phyloP scores from a whole-genome alignment of 257 asterid genomes.

The Euphrasia confusa region DNA sequence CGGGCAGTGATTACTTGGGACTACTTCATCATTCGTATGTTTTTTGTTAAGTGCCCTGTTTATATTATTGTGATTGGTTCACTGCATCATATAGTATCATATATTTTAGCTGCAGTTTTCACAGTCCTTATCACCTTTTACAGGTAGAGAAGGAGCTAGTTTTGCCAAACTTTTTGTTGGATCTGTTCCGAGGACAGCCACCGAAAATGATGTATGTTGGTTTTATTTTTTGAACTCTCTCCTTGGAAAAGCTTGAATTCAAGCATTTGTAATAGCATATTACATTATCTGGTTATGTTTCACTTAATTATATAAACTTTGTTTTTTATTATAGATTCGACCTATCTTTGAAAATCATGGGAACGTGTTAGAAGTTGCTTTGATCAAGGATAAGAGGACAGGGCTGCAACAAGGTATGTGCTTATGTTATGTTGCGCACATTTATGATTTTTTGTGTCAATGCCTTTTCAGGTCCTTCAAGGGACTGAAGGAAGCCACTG shows the following conservation, averaged over 20 bases:
- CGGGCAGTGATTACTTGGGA: background rate
- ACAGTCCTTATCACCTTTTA: background rate
- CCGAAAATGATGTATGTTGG: slow-evolving; percentile 78
- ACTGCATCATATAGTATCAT: background rate
- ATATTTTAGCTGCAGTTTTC: slow-evolving; percentile 15
- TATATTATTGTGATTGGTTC: slow-evolving; percentile 8
- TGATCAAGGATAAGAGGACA: slow-evolving; percentile 88
- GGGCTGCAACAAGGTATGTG: slow-evolving; percentile 96
- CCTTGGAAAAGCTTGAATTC: slow-evolving; percentile 12
- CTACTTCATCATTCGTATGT: slow-evolving; percentile 1
- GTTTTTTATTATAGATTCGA: slow-evolving; percentile 53
- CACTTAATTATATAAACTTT: background rate
- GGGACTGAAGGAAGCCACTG: slow-evolving; percentile 68
- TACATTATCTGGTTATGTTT: slow-evolving; percentile 13
- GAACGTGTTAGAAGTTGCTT: slow-evolving; percentile 77
- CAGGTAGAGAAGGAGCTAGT: slow-evolving; percentile 61
- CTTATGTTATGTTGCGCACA: slow-evolving; percentile 15
- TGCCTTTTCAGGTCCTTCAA: slow-evolving; percentile 74
- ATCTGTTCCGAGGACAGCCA: slow-evolving; percentile 84
- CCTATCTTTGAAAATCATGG: slow-evolving; percentile 87
- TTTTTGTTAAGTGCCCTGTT: background rate
- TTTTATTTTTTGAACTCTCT: slow-evolving; percentile 7
- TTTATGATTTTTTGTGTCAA: slow-evolving; percentile 27
- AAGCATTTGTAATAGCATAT: slow-evolving; percentile 4
- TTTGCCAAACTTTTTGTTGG: slow-evolving; percentile 90